Base-by-base conservation (phyloP, 2,329 filamentous ascomycete species). In the Magnaporthiopsis poae region DNA sequence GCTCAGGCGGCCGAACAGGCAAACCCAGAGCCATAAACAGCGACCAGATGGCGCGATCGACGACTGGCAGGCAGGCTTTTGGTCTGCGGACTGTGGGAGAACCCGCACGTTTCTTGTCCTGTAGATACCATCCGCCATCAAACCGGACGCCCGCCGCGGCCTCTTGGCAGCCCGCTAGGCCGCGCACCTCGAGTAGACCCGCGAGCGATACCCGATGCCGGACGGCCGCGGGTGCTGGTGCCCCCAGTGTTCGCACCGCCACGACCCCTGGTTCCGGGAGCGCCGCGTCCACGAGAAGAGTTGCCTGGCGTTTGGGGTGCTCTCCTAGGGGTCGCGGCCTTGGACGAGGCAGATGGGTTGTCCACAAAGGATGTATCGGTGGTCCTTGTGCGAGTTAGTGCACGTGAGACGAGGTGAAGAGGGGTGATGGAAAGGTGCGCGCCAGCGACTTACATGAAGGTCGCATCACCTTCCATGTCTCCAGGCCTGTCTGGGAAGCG, bases 351-450 rank as follows among this genome's bases (percentile, higher is more conserved):
- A 1, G 84, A 77, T 9, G 92, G 93, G 72, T 96, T 91, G 46
- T 96, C 92, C 66, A 96, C 87, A 73, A 96, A 97, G 1, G 91
- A 91, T 7, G 90, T 96, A 74, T 96, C 92, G 13, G 91, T 96
- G 31, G 93, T 96, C 83, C 90, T 94, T 71, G 5, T 66, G 29
- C 62, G 61, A 60, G 29, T 29, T 46, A 69, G 69, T 66, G 68
- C 73, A 56, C 21, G 4, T 21, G n/a, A 11, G 21, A 56, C 18
- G 46, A 25, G 21, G 21, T 5, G 21, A 11, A 56, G n/a, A 5
- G 4, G 5, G 46, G 9, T 11, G 46, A 25, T 56, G 46, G n/a
- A 56, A 25, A 9, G 8, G 21, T 9, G n/a, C 25, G 46, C 9
- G 46, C 21, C n/a, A 21, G 46, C 70, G 72, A 61, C 71, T 66